Percentiles rank a stretch among this genome's conserved stretches.
phyloP scores from a whole-genome alignment of 805 yeast genomes.

The Candida yuanshanica region DNA sequence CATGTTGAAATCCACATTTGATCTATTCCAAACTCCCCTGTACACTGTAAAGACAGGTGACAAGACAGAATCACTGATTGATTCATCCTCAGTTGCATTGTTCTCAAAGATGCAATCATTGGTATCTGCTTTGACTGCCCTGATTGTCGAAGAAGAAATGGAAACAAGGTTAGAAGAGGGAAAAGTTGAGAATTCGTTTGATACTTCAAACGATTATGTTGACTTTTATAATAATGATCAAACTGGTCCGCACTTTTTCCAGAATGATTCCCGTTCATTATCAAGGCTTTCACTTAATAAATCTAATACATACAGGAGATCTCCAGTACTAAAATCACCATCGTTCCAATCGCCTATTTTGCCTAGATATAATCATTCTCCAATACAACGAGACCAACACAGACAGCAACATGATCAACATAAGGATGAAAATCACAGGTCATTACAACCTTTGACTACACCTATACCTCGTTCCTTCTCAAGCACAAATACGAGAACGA shows the following conservation, averaged over 20 bases:
- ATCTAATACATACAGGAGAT: neutral
- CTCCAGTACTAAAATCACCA: conserved; percentile 4
- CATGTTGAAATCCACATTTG: conserved; percentile 21
- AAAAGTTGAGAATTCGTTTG: conserved; percentile 2
- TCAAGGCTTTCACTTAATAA: neutral
- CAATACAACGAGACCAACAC: no score
- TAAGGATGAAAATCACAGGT: no score
- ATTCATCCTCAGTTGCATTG: conserved; percentile 21
- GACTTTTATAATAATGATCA: neutral
- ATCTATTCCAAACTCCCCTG: conserved; percentile 23
- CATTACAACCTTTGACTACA: conserved; percentile 1
- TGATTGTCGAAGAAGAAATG: conserved; percentile 26
- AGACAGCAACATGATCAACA: no score
- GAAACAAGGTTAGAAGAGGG: conserved; percentile 7
- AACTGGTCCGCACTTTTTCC: neutral
- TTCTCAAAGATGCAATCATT: conserved; percentile 29
- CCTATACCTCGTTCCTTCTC: conserved; percentile 16
- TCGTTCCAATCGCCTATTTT: conserved; percentile 6
- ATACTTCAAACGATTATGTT: conserved; percentile 5
- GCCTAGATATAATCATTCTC: neutral
- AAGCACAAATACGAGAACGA: neutral
- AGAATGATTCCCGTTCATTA: neutral
- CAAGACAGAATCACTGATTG: conserved; percentile 20
- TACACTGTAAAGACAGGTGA: neutral
- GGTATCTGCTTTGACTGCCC: conserved; percentile 27